A percentile compares a stretch with the other conserved stretches of the same genome.
These are phyloP conservation scores for Arthroderma sp. DNA, from an alignment of 2,329 filamentous ascomycete species.

Conservation along the genomic window DNA sequence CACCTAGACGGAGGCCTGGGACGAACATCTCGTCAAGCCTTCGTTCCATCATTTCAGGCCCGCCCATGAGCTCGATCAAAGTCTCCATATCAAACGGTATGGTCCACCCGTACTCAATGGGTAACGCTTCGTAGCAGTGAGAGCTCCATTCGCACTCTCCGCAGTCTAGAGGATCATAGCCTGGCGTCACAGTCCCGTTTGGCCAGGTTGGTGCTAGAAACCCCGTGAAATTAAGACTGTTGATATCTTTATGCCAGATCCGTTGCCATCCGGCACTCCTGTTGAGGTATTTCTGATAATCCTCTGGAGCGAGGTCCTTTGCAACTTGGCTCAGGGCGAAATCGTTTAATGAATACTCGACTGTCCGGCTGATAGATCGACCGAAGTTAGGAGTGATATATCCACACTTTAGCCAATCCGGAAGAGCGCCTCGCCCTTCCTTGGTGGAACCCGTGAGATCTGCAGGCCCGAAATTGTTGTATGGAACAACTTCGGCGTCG, in stretches of 20 bases:
- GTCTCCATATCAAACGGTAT: conserved; percentile 52
- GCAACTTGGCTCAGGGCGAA: conserved; percentile 50
- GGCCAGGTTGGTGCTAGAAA: conserved; percentile 50
- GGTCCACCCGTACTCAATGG: conserved; percentile 50
- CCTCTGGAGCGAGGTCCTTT: conserved; percentile 37
- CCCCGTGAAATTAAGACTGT: conserved; percentile 27
- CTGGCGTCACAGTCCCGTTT: conserved; percentile 37
- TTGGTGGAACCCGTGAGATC: conserved; percentile 50
- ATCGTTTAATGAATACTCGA: conserved; percentile 56
- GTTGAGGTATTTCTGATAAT: conserved; percentile 25
- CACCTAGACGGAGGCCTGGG: neutral
- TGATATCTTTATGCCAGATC: conserved; percentile 13
- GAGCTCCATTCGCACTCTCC: conserved; percentile 56
- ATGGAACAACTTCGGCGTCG: conserved; percentile 52
- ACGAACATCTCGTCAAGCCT: conserved; percentile 45
- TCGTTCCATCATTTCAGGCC: conserved; percentile 41
- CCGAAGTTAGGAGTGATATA: conserved; percentile 50
- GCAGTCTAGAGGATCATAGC: conserved; percentile 42
- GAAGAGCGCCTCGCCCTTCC: conserved; percentile 56
- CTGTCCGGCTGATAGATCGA: conserved; percentile 51
- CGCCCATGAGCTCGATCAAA: conserved; percentile 42
- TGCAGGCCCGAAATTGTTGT: conserved; percentile 45
- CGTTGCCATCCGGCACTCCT: conserved; percentile 17
- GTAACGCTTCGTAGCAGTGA: conserved; percentile 48
- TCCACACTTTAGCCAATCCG: conserved; percentile 54